A percentile compares a stretch with the other conserved stretches of the same genome.
phyloP scores from a whole-genome alignment of 2,329 filamentous ascomycete species.

The Aphanoascus verrucosus region DNA sequence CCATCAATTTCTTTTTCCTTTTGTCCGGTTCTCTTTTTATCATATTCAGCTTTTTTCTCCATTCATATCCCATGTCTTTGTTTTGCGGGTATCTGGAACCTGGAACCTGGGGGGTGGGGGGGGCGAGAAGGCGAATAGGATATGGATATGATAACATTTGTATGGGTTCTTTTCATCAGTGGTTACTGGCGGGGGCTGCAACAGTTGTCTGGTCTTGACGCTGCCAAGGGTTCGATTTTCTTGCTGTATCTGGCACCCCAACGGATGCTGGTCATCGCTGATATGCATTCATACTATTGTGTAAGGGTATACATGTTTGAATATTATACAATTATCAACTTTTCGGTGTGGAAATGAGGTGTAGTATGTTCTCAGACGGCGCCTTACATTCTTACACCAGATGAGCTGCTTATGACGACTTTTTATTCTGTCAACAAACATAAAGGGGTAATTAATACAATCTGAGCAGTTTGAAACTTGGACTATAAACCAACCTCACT shows the following conservation, averaged over 20 bases:
- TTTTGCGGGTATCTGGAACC: no score
- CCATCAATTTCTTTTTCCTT: background rate
- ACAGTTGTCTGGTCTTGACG: background rate
- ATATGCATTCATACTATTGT: background rate
- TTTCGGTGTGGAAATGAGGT: background rate
- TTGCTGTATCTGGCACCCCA: background rate
- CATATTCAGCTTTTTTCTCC: no score
- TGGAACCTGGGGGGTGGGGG: no score
- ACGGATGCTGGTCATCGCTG: slow-evolving; percentile 7
- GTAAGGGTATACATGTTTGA: background rate
- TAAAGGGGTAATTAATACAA: slow-evolving; percentile 1
- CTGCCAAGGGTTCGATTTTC: background rate
- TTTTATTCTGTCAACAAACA: background rate
- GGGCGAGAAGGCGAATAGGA: no score
- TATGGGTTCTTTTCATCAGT: background rate
- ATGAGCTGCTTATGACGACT: no score
- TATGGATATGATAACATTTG: background rate
- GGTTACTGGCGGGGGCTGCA: background rate
- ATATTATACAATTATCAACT: background rate
- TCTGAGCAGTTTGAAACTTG: background rate
- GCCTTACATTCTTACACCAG: no score
- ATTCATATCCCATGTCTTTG: no score
- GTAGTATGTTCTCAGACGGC: no score
- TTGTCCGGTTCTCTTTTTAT: background rate
- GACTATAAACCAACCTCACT: background rate